A percentile compares a stretch with the other conserved stretches of the same genome.
Evolutionary conservation across 1,139 yeast genomes (phyloP).

Genomic region (Hansenula sp.): DNA sequence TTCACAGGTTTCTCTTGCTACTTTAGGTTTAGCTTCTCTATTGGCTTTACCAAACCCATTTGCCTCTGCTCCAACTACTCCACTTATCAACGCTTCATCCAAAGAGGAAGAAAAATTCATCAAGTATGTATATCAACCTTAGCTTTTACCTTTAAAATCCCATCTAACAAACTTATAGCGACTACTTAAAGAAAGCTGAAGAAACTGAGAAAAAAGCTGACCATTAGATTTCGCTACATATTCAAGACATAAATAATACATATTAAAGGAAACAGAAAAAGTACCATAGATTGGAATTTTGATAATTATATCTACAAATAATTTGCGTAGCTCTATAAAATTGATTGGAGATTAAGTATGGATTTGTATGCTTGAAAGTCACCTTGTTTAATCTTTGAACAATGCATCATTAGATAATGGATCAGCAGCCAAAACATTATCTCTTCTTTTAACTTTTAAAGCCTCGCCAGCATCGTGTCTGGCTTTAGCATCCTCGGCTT

Average conservation of each 20-base stretch:
- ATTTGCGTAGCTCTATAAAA: no score
- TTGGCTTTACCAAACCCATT: constrained; percentile 71
- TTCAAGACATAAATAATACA: neutral
- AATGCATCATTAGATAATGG: constrained; percentile 80
- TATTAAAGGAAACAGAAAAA: neutral
- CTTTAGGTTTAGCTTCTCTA: constrained; percentile 59
- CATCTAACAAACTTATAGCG: constrained; percentile 20
- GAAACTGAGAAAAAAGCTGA: constrained; percentile 26
- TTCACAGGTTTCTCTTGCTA: constrained; percentile 55
- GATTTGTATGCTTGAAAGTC: neutral
- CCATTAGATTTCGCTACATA: constrained; percentile 7
- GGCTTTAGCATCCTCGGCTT: constrained; percentile 74
- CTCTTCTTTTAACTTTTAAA: constrained; percentile 73
- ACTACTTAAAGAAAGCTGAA: constrained; percentile 39
- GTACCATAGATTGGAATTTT: neutral
- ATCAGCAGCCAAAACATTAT: constrained; percentile 69
- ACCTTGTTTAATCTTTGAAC: constrained; percentile 50
- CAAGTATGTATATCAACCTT: constrained; percentile 28
- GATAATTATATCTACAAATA: neutral
- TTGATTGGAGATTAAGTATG: neutral
- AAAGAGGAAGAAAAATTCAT: constrained; percentile 89
- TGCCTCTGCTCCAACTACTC: constrained; percentile 53
- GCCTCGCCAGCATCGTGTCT: constrained; percentile 80
- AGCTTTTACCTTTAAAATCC: neutral
- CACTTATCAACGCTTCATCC: constrained; percentile 71